A percentile compares a stretch with the other conserved stretches of the same genome.
Evolutionary conservation across 2,329 filamentous ascomycete species (phyloP).

Genomic region (Penicillium decumbens): DNA sequence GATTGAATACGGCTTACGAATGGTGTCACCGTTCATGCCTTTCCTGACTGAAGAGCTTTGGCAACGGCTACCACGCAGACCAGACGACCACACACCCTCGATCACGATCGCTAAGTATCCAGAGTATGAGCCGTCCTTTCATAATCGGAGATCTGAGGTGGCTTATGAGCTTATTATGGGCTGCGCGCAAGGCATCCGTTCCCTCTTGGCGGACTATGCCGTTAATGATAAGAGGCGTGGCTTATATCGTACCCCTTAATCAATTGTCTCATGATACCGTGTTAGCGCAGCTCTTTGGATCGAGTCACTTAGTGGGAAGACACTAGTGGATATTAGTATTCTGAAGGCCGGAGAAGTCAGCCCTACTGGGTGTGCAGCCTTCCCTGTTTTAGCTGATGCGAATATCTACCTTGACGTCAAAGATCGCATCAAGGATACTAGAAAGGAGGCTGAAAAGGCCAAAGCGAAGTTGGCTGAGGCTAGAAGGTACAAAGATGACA

Average conservation of each 20-base stretch:
- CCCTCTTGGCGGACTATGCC: slow-evolving; percentile 53
- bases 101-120: slow-evolving; percentile 57
- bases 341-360: slow-evolving; percentile 1
- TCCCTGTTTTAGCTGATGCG: neutral
- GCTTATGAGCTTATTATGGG: slow-evolving; percentile 56
- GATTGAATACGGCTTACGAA: slow-evolving; percentile 52
- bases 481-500: slow-evolving; percentile 3
- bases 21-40: slow-evolving; percentile 54
- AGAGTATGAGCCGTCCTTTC: slow-evolving; percentile 48
- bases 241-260: slow-evolving; percentile 61
- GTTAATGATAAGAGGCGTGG: slow-evolving; percentile 40
- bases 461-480: neutral
- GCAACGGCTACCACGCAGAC: slow-evolving; percentile 56
- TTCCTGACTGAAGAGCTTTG: slow-evolving; percentile 54
- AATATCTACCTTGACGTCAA: slow-evolving; percentile 1
- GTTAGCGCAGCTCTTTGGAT: slow-evolving; percentile 62
- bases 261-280: slow-evolving; percentile 60
- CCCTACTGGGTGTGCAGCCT: slow-evolving; percentile 1
- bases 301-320: slow-evolving; percentile 70
- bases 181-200: slow-evolving; percentile 53
- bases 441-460: slow-evolving; percentile 7
- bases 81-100: slow-evolving; percentile 51
- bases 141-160: slow-evolving; percentile 50
- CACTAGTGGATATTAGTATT: slow-evolving; percentile 21
- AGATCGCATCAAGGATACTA: slow-evolving; percentile 1